A percentile compares a stretch with the other conserved stretches of the same genome.
phyloP scores from a whole-genome alignment of 768 basidiomycete genomes.

The Boletellus ananiceps region DNA sequence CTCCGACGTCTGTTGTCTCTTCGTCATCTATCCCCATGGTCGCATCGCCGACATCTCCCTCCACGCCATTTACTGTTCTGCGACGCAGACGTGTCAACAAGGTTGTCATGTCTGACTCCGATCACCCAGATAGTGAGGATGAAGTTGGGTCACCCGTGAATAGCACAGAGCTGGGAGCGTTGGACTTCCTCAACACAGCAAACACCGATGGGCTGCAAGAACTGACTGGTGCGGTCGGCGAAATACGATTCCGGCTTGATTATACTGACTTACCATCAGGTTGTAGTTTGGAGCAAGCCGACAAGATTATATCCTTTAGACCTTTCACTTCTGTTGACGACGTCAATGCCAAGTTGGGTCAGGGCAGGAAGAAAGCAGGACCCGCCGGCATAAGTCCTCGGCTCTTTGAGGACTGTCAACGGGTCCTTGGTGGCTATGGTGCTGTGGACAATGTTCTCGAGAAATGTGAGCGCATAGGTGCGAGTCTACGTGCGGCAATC shows the following conservation, averaged over 20 bases:
- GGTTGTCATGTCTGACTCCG: slow-evolving; percentile 60
- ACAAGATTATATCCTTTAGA: slow-evolving; percentile 69
- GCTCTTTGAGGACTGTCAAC: slow-evolving; percentile 86
- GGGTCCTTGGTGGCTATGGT: slow-evolving; percentile 80
- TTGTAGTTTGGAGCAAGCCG: slow-evolving; percentile 77
- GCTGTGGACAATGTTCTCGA: slow-evolving; percentile 86
- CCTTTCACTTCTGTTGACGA: slow-evolving; percentile 79
- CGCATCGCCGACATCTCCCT: slow-evolving; percentile 36
- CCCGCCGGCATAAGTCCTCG: slow-evolving; percentile 81
- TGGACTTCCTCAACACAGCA: slow-evolving; percentile 67
- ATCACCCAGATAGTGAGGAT: slow-evolving; percentile 47
- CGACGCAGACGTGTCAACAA: slow-evolving; percentile 55
- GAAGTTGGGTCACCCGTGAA: slow-evolving; percentile 35
- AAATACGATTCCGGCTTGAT: not conserved
- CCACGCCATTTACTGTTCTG: slow-evolving; percentile 38
- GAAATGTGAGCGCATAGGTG: slow-evolving; percentile 84
- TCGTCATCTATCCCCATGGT: slow-evolving; percentile 29
- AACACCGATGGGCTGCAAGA: slow-evolving; percentile 64
- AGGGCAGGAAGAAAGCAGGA: slow-evolving; percentile 84
- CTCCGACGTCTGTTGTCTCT: slow-evolving; percentile 32
- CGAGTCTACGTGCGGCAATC: slow-evolving; percentile 66
- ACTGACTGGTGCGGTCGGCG: slow-evolving; percentile 54
- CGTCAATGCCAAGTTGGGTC: slow-evolving; percentile 67
- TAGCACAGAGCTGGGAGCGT: slow-evolving; percentile 45
- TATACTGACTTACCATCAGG: slow-evolving; percentile 38